Evolutionary conservation across 306 rosid species (phyloP).

Genomic region (Lupinus albus): DNA sequence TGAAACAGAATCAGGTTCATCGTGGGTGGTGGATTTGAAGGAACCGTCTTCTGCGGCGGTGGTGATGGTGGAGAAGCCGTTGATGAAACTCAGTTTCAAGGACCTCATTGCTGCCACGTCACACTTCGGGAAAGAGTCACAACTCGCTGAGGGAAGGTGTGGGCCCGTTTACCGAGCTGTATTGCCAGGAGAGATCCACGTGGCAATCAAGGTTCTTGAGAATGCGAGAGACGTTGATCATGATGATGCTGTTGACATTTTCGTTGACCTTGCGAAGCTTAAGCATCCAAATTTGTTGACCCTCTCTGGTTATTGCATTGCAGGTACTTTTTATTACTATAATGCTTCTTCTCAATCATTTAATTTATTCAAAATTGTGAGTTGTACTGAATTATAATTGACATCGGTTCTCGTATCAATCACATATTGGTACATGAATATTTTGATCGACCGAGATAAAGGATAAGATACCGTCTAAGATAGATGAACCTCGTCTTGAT

Average conservation of each 20-base stretch:
- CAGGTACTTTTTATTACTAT: constrained; percentile 54
- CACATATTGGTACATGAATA: too few relatives aligned
- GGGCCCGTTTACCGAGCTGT: constrained; percentile 94
- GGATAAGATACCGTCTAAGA: neutral
- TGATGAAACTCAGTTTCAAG: constrained; percentile 75
- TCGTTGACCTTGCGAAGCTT: constrained; percentile 59
- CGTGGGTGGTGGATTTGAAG: constrained; percentile 86
- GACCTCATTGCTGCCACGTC: constrained; percentile 94
- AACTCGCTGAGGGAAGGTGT: constrained; percentile 82
- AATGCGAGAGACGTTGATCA: constrained; percentile 62
- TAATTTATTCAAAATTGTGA: constrained; percentile 10
- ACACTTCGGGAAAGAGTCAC: constrained; percentile 92
- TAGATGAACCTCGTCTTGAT: neutral
- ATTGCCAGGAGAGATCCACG: constrained; percentile 84
- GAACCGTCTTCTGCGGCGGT: constrained; percentile 85
- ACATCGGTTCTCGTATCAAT: too few relatives aligned
- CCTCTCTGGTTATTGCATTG: constrained; percentile 92
- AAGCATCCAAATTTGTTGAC: constrained; percentile 87
- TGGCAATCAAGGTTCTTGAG: constrained; percentile 88
- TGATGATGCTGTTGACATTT: constrained; percentile 61
- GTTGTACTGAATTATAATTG: neutral
- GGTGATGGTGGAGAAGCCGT: constrained; percentile 93
- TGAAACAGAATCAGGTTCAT: constrained; percentile 86
- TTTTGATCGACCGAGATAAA: too few relatives aligned
- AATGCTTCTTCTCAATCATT: neutral